These are phyloP conservation scores for Rubus idaeus DNA, from an alignment of 306 rosid species.

Conservation along the genomic window DNA sequence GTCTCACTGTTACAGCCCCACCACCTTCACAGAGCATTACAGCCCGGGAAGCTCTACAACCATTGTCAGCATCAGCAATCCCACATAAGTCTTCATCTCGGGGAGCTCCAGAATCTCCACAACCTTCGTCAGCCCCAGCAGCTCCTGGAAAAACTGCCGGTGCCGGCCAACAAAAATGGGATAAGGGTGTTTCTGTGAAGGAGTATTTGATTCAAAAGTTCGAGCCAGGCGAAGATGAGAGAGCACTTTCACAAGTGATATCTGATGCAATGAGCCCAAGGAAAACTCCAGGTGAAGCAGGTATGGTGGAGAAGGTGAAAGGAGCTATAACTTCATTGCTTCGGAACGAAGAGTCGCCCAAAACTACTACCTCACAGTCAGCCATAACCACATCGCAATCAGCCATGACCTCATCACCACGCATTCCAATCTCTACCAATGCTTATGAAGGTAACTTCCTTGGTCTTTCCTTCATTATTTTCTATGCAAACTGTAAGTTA, in stretches of 20 bases:
- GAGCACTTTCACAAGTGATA: constrained; percentile 73
- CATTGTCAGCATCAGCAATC: constrained; percentile 1
- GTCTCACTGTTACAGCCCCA: constrained; percentile 31
- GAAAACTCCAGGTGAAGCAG: constrained; percentile 49
- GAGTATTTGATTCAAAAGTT: constrained; percentile 72
- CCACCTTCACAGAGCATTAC: constrained; percentile 26
- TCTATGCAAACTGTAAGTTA: neutral
- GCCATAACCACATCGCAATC: constrained; percentile 20
- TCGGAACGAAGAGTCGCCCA: constrained; percentile 42
- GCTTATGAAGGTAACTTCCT: constrained; percentile 51
- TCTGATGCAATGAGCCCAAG: constrained; percentile 73
- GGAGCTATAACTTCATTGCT: constrained; percentile 79
- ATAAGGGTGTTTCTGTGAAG: constrained; percentile 73
- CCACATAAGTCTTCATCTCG: neutral
- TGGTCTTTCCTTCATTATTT: neutral
- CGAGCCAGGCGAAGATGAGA: constrained; percentile 95
- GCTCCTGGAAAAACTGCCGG: constrained; percentile 23
- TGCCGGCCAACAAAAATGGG: constrained; percentile 46
- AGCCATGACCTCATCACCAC: constrained; percentile 30
- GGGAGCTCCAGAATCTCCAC: constrained; percentile 23
- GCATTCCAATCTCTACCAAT: constrained; percentile 38
- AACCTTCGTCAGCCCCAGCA: constrained; percentile 23
- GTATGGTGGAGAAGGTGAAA: constrained; percentile 75
- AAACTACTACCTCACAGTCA: constrained; percentile 8
- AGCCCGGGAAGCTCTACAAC: constrained; percentile 19